A percentile compares a stretch with the other conserved stretches of the same genome.
phyloP scores from a whole-genome alignment of 2,329 filamentous ascomycete genomes.

The Torrubiellomyces zombiae region DNA sequence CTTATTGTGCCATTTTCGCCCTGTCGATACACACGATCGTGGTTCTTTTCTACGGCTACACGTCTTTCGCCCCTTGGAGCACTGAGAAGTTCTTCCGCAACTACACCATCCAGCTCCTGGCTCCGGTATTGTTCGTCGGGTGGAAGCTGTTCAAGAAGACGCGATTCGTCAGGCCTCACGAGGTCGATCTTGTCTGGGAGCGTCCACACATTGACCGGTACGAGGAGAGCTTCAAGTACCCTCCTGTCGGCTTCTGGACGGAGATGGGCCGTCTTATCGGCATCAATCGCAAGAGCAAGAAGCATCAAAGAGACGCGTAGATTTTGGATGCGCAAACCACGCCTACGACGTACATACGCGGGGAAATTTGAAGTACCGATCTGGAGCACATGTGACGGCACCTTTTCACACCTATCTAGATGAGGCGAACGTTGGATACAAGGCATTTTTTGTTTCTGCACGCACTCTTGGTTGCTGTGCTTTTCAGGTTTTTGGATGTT shows the following conservation, averaged over 20 bases:
- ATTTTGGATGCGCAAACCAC: not conserved
- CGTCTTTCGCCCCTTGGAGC: conserved; percentile 30
- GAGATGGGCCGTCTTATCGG: conserved; percentile 32
- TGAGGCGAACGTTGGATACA: too few relatives aligned
- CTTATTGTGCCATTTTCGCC: conserved; percentile 35
- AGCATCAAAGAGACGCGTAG: conserved; percentile 5
- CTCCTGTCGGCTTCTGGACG: conserved; percentile 36
- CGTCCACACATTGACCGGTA: conserved; percentile 41
- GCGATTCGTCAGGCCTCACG: conserved; percentile 30
- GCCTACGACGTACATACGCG: too few relatives aligned
- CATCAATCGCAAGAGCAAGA: conserved; percentile 13
- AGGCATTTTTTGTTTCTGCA: too few relatives aligned
- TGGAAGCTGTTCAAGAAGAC: conserved; percentile 52
- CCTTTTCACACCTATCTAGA: too few relatives aligned
- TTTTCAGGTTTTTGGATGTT: too few relatives aligned
- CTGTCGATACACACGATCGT: conserved; percentile 24
- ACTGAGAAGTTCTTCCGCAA: conserved; percentile 31
- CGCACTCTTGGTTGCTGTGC: too few relatives aligned
- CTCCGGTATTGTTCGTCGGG: conserved; percentile 33
- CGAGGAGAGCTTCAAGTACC: conserved; percentile 30
- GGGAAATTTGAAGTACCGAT: not conserved
- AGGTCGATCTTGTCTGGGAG: conserved; percentile 45
- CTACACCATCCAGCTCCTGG: conserved; percentile 40
- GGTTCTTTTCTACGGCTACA: conserved; percentile 38
- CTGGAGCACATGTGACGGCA: too few relatives aligned